Evolutionary conservation across 345 rosid genomes (phyloP).

Genomic region (Aurinia saxatilis): DNA sequence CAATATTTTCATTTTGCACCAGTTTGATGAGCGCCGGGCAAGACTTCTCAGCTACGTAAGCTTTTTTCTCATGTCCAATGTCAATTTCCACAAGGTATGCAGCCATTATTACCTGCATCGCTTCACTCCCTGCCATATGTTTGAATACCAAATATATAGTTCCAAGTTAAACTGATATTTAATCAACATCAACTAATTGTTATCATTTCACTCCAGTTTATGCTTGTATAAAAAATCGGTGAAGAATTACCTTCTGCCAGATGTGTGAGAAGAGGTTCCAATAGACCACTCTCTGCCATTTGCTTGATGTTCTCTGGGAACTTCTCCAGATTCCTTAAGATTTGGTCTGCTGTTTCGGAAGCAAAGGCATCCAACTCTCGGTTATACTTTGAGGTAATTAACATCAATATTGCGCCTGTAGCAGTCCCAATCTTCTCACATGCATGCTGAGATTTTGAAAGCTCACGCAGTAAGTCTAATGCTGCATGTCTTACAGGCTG

Average conservation of each 20-base stretch:
- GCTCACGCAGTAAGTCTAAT: slow-evolving; percentile 56
- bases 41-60: slow-evolving; percentile 62
- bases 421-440: slow-evolving; percentile 51
- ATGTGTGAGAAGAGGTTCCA: slow-evolving; percentile 74
- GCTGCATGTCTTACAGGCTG: slow-evolving; percentile 45
- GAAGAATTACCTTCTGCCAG: slow-evolving; percentile 50
- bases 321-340: slow-evolving; percentile 55
- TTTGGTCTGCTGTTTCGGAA: slow-evolving; percentile 51
- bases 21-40: slow-evolving; percentile 53
- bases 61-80: slow-evolving; percentile 50
- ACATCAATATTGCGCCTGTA: slow-evolving; percentile 67
- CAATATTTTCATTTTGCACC: slow-evolving; percentile 50
- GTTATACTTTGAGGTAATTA: slow-evolving; percentile 58
- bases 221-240: not conserved
- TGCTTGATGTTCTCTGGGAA: slow-evolving; percentile 51
- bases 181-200: not conserved
- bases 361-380: slow-evolving; percentile 41
- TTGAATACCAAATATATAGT: slow-evolving; percentile 5
- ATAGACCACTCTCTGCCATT: slow-evolving; percentile 84
- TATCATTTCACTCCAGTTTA: not conserved
- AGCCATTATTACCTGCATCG: slow-evolving; percentile 66
- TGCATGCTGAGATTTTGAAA: slow-evolving; percentile 44
- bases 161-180: not conserved
- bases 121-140: slow-evolving; percentile 52
- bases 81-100: slow-evolving; percentile 57